These are phyloP conservation scores for Apiospora saccharicola DNA, from an alignment of 2,329 filamentous ascomycete species.

Conservation along the genomic window DNA sequence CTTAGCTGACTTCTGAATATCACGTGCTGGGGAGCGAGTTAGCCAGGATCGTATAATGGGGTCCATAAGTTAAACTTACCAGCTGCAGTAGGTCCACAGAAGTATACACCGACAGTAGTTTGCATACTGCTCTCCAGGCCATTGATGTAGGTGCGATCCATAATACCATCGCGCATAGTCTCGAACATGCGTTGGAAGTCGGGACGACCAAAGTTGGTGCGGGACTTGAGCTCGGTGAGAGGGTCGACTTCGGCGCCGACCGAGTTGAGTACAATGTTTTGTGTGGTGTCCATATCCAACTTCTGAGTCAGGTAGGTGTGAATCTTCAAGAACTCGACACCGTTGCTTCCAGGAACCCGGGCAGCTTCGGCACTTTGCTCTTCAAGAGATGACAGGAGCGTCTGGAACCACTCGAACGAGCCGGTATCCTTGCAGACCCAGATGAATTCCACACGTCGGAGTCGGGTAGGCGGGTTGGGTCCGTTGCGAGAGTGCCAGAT, in stretches of 20 bases:
- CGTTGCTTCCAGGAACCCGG: constrained; percentile 70
- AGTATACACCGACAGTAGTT: constrained; percentile 95
- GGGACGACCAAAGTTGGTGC: constrained; percentile 94
- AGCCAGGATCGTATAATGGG: constrained; percentile 35
- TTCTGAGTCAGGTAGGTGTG: constrained; percentile 97
- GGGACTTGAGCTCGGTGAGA: constrained; percentile 85
- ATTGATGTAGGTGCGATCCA: constrained; percentile 83
- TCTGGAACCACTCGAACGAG: constrained; percentile 99
- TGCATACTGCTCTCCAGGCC: constrained; percentile 79
- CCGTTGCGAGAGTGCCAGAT: constrained; percentile 95
- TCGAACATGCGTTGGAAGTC: constrained; percentile 84
- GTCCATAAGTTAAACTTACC: constrained; percentile 50
- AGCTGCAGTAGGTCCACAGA: constrained; percentile 85
- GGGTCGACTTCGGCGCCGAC: constrained; percentile 90
- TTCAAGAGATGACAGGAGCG: constrained; percentile 88
- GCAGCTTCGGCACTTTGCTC: constrained; percentile 78
- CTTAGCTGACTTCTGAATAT: constrained; percentile 85
- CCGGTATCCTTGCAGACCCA: constrained; percentile 97
- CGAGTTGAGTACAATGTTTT: constrained; percentile 97
- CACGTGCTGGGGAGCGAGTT: constrained; percentile 67
- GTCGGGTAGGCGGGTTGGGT: constrained; percentile 86
- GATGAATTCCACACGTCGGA: constrained; percentile 97
- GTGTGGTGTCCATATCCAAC: constrained; percentile 88
- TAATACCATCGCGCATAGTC: constrained; percentile 86
- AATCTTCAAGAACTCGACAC: constrained; percentile 90